phyloP scores from a whole-genome alignment of 371 early-diverging fungal genomes.

The Chytridiales sp. region DNA sequence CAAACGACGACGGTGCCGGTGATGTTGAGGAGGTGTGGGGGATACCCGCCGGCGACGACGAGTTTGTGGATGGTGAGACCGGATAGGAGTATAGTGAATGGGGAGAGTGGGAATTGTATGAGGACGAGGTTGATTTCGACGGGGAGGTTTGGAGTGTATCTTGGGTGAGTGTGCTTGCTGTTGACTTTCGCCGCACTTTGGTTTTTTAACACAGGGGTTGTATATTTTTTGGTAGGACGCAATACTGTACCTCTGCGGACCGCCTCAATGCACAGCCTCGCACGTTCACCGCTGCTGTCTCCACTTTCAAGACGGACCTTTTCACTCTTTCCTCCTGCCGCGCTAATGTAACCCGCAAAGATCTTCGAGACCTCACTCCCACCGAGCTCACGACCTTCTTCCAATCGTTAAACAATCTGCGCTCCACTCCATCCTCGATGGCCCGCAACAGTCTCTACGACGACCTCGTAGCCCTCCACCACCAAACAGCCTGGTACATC shows the following conservation, averaged over 20 bases:
- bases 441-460: neutral
- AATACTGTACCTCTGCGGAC: neutral
- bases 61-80: neutral
- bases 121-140: neutral
- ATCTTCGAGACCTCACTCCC: constrained; percentile 23
- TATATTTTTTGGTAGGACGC: neutral
- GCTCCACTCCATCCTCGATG: constrained; percentile 11
- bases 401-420: constrained; percentile 22
- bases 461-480: constrained; percentile 16
- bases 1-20: neutral
- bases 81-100: no score
- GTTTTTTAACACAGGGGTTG: neutral
- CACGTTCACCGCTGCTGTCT: neutral
- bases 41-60: neutral
- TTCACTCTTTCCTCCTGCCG: neutral
- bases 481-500: constrained; percentile 1
- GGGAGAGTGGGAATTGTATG: no score
- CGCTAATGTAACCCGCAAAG: constrained; percentile 4
- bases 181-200: neutral
- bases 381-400: constrained; percentile 19
- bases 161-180: neutral
- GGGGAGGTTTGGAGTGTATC: neutral
- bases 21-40: neutral
- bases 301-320: neutral
- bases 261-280: neutral